Evolutionary conservation across 164 flowering plant genomes (phyloP).

Genomic region (Pachysandra terminalis): DNA sequence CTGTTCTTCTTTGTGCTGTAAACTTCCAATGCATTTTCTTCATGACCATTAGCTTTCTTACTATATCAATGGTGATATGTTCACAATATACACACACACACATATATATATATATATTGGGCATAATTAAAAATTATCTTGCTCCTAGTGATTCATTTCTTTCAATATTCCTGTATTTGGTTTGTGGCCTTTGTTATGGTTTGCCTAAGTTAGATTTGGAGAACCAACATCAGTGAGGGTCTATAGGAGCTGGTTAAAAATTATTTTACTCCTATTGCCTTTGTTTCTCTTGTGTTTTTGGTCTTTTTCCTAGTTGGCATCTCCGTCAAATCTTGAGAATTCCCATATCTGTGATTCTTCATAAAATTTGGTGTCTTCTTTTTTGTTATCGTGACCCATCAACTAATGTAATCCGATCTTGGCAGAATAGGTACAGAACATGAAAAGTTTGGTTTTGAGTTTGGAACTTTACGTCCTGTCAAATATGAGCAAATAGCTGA

Average conservation of each 20-base stretch:
- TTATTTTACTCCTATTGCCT: not conserved
- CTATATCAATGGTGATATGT: no score
- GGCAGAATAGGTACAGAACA: constrained; percentile 99
- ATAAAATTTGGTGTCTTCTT: not conserved
- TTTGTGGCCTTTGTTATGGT: not conserved
- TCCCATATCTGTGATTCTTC: not conserved
- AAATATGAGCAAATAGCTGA: constrained; percentile 86
- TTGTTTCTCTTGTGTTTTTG: not conserved
- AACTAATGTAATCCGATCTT: constrained; percentile 8
- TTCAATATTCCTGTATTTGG: not conserved
- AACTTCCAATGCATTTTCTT: no score
- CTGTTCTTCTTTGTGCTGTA: no score
- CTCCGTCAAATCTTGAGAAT: not conserved
- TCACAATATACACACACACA: no score
- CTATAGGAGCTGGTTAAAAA: no score
- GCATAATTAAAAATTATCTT: no score
- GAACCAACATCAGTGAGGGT: no score
- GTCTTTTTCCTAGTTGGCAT: not conserved
- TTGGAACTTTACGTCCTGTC: constrained; percentile 66
- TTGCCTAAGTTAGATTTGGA: not conserved
- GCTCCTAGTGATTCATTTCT: not conserved
- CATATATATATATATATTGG: no score
- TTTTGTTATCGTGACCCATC: not conserved
- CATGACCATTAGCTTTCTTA: no score
- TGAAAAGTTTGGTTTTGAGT: constrained; percentile 96